Base-by-base conservation (phyloP, 2,329 filamentous ascomycete genomes). In the Huntiella savannae region DNA sequence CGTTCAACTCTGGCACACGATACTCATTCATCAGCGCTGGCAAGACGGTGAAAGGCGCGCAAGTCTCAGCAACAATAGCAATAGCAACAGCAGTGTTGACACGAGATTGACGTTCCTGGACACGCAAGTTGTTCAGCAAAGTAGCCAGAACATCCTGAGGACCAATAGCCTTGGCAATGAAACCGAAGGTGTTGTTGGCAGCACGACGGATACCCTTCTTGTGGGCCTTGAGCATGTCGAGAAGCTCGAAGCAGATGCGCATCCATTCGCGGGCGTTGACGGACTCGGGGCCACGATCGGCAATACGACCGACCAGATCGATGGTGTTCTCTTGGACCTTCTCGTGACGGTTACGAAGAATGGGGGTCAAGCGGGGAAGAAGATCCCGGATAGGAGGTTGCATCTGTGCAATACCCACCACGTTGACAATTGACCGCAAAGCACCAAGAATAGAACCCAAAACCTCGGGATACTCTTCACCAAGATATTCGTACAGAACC, bases 241-340 rank as follows among this genome's bases (percentile, higher is more conserved):
- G 76, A 46, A 98, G 70, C 66, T 98, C 91, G 62, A 98, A 98
- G 66, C 91, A 98, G 60, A 98, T 98, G 60, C 91, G 79, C 92
- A 98, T 98, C 91, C 91, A 98, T 63, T 98, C 91, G 57, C 91
- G 77, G 11, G 91, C 87, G 58, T 94, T 94, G 59, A 98, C 91
- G 52, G 82, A 88, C 62, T 98, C 91, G 1, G 91, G 87, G 1
- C 91, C 92, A 53, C 91, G 82, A 63, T 98, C 91, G 12, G 92
- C 91, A 55, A 98, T 96, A 69, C 91, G 88, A 47, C 91, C 91
- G 15, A 98, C 91, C 2, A 98, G 72, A 60, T 98, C 91, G 55
- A 98, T 96, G 0, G 91, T 96, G 63, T 98, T 98, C 58, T 98
- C 91, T 61, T 98, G 91, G 38, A 98, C 92, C 64, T 98, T 98